A percentile compares a stretch with the other conserved stretches of the same genome.
These are phyloP conservation scores for Corynascus novoguineensis DNA, from an alignment of 495 filamentous ascomycete species.

Conservation along the genomic window DNA sequence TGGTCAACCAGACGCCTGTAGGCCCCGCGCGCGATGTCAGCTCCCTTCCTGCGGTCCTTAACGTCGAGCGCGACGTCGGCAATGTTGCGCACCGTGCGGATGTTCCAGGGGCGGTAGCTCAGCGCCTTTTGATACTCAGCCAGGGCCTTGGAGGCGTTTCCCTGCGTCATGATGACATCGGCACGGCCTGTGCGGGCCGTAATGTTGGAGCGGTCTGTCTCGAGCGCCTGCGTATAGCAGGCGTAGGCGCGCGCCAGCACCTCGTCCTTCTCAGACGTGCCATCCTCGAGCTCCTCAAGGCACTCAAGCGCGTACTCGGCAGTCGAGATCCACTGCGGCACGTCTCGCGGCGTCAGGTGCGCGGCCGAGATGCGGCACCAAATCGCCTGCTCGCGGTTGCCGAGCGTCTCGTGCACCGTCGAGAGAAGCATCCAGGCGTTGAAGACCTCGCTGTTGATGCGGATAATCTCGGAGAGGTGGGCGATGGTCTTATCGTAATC, in stretches of 20 bases:
- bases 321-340: constrained; percentile 60
- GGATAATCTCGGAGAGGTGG: constrained; percentile 61
- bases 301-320: constrained; percentile 56
- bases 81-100: constrained; percentile 55
- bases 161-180: constrained; percentile 37
- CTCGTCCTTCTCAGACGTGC: constrained; percentile 37
- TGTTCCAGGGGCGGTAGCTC: constrained; percentile 53
- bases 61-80: constrained; percentile 61
- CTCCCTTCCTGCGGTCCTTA: constrained; percentile 38
- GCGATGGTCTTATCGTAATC: constrained; percentile 60
- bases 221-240: constrained; percentile 65
- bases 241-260: constrained; percentile 54
- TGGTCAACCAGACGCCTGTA: constrained; percentile 59
- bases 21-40: constrained; percentile 51
- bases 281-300: constrained; percentile 51
- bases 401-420: constrained; percentile 63
- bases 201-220: constrained; percentile 56
- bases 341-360: constrained; percentile 62
- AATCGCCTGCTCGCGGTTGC: constrained; percentile 60
- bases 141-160: constrained; percentile 51
- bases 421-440: constrained; percentile 70
- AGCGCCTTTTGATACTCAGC: constrained; percentile 60
- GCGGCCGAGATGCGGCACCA: constrained; percentile 65
- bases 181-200: constrained; percentile 29
- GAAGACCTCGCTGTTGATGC: constrained; percentile 78